Evolutionary conservation across 116 monocot species (phyloP), one percentile per base, ranked within the genome.

Genomic region (Dioscorea cayenensis): DNA sequence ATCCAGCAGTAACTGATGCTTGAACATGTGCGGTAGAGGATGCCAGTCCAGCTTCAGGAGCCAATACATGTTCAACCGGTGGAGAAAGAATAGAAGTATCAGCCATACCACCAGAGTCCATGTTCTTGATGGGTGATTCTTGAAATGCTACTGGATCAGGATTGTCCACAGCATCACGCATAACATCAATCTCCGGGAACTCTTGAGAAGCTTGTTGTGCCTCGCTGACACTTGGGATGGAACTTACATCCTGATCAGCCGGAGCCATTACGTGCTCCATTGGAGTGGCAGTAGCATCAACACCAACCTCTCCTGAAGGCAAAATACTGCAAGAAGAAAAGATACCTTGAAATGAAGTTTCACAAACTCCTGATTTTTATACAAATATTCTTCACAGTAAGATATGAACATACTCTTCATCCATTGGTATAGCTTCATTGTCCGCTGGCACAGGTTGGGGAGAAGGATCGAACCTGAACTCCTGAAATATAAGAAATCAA

Each of bases 351-450:
- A 65, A 20, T 38, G 17, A 18, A 63, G 51, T 51, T 52, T 62
- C 22, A 69, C 35, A 27, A 63, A 43, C 38, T 63, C 27, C 28
- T 62, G 51, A 4, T 9, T 62, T 63, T 11, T 9, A 58, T 13
- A 17, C 21, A 55, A 16, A n/a, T 5, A 55, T n/a, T 12, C 4
- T 16, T 19, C 2, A 18, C 25, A 22, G 28, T 12, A 49, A 14
- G 68, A 21, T 25, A 62, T 28, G 18, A 55, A 19, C 84, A 65
- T 92, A 92, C 92, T 82, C 83, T 76, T 86, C 86, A 38, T 86
- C 86, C 66, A 82, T 84, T 68, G 80, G 81, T 66, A 29, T 76
- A 21, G 58, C 52, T 76, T 69, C 76, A 66, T 50, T 5, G 36
- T 71, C 72, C 62, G 63, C 23, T 22, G 14, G 18, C 35, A 49